A percentile compares a stretch with the other conserved stretches of the same genome.
These are phyloP conservation scores for Coprinellus micaceus DNA, from an alignment of 768 basidiomycete species.

Conservation along the genomic window DNA sequence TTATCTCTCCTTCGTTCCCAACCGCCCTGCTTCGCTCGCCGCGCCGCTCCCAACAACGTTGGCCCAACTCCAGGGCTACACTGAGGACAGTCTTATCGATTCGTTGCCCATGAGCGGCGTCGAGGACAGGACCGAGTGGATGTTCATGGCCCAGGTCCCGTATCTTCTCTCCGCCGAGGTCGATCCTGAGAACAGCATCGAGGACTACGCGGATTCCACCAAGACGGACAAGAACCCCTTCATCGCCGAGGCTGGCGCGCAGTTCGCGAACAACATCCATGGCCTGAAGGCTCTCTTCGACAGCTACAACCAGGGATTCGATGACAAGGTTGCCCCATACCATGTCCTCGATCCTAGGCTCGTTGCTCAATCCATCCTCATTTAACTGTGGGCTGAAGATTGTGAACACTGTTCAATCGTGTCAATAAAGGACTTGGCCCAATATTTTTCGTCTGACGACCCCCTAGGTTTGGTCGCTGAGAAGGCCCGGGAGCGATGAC, in stretches of 20 bases:
- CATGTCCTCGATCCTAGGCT: slow-evolving; percentile 23
- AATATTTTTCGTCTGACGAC: too few relatives aligned
- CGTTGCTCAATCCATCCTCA: slow-evolving; percentile 26
- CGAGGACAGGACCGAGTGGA: slow-evolving; percentile 19
- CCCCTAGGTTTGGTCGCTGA: too few relatives aligned
- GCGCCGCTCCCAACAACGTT: slow-evolving; percentile 20
- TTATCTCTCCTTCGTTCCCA: slow-evolving; percentile 30
- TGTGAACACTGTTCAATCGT: too few relatives aligned
- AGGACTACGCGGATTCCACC: slow-evolving; percentile 19
- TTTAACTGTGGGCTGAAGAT: too few relatives aligned
- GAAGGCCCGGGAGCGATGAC: too few relatives aligned
- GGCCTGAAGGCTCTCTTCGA: slow-evolving; percentile 14
- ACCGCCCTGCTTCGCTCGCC: slow-evolving; percentile 27
- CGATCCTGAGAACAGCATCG: slow-evolving; percentile 18
- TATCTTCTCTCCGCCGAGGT: slow-evolving; percentile 26
- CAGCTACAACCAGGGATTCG: slow-evolving; percentile 21
- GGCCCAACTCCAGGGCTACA: slow-evolving; percentile 15
- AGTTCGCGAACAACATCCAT: slow-evolving; percentile 21
- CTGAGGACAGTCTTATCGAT: slow-evolving; percentile 18
- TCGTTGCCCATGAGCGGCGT: slow-evolving; percentile 21
- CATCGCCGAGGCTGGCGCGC: slow-evolving; percentile 17
- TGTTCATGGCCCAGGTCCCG: slow-evolving; percentile 27
- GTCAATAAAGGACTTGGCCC: too few relatives aligned
- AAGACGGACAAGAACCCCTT: not conserved
- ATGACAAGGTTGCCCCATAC: slow-evolving; percentile 28